Conservation (phyloP, 495 filamentous ascomycete genomes). For the Podospora didyma region DNA sequence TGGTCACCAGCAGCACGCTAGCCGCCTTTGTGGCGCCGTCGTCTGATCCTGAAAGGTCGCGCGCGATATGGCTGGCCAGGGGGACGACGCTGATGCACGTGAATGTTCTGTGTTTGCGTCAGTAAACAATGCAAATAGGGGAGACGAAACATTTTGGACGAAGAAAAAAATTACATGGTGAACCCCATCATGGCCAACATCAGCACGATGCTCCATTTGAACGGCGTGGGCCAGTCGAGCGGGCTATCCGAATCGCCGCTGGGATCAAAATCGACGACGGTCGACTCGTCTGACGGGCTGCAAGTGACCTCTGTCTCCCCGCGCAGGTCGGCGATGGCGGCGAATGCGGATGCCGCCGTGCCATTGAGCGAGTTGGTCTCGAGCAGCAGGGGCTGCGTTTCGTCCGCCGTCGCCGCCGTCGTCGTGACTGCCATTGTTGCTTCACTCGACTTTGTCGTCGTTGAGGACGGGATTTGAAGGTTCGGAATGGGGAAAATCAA, state of each 20-base stretch:
- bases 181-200: slow-evolving; percentile 50
- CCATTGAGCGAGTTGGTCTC: neutral
- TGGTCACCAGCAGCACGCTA: slow-evolving; percentile 53
- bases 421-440: neutral
- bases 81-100: slow-evolving; percentile 55
- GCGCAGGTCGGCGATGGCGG: neutral
- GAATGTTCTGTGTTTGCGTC: slow-evolving; percentile 37
- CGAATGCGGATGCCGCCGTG: neutral
- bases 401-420: neutral
- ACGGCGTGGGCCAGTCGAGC: slow-evolving; percentile 45
- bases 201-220: slow-evolving; percentile 46
- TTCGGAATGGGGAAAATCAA: neutral
- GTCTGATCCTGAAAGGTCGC: slow-evolving; percentile 37
- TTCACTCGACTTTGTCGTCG: neutral
- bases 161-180: slow-evolving; percentile 42
- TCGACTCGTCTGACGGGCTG: neutral
- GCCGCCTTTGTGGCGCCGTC: slow-evolving; percentile 35
- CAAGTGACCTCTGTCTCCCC: neutral
- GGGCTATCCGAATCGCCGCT: slow-evolving; percentile 51
- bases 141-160: neutral
- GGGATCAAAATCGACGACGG: slow-evolving; percentile 42
- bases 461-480: neutral
- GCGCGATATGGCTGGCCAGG: slow-evolving; percentile 45
- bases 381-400: neutral
- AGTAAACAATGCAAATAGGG: neutral